These are phyloP conservation scores for Auxenochlorella pyrenoidosa DNA, from an alignment of 139 green algal species.

Conservation along the genomic window DNA sequence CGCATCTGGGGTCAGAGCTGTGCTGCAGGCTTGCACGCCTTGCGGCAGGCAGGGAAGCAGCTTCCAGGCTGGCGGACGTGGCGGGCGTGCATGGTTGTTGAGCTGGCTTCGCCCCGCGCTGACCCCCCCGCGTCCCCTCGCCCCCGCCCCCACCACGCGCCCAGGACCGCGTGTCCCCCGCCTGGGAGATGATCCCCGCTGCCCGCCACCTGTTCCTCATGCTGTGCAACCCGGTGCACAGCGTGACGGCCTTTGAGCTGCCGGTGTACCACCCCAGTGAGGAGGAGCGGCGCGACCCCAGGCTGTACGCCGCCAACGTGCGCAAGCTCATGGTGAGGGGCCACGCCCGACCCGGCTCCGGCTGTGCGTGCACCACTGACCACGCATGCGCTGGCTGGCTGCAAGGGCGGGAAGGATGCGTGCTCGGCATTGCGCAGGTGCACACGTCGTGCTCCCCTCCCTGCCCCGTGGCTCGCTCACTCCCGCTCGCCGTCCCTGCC, in stretches of 20 bases:
- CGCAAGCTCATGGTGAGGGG: constrained; percentile 71
- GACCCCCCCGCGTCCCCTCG: not conserved
- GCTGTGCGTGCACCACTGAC: too few relatives aligned
- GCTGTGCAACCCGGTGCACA: constrained; percentile 64
- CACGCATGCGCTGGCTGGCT: too few relatives aligned
- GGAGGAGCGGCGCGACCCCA: constrained; percentile 70
- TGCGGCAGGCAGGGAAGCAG: not conserved
- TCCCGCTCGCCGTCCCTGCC: not conserved
- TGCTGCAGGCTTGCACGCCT: not conserved
- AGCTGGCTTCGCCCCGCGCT: not conserved
- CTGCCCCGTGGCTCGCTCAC: not conserved
- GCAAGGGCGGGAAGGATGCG: too few relatives aligned
- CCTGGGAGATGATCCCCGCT: constrained; percentile 84
- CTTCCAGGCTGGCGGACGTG: too few relatives aligned
- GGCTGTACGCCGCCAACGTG: constrained; percentile 80
- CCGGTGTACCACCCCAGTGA: constrained; percentile 80
- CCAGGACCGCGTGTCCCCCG: constrained; percentile 69
- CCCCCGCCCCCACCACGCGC: not conserved
- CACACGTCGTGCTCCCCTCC: too few relatives aligned
- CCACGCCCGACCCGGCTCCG: too few relatives aligned
- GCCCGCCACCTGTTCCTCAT: constrained; percentile 80
- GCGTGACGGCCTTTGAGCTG: constrained; percentile 71
- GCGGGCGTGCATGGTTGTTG: not conserved
- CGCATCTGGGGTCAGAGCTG: not conserved
- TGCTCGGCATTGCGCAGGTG: too few relatives aligned